These are phyloP conservation scores for Cunninghamia lanceolata DNA, from an alignment of 75 land plant species.

Conservation along the genomic window DNA sequence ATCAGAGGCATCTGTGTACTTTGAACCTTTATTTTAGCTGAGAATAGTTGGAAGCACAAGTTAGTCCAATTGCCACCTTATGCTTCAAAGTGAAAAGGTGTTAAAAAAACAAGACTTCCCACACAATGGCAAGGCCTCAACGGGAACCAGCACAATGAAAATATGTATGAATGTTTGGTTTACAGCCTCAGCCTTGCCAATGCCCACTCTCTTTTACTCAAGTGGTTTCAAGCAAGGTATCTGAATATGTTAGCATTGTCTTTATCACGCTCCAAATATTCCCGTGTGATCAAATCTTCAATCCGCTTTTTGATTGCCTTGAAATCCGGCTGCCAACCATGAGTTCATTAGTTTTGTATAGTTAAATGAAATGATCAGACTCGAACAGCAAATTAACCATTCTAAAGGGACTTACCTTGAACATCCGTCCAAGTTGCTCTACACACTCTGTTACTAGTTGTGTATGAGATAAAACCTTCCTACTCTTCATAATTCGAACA, in stretches of 20 bases:
- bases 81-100: not conserved
- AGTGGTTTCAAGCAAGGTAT: slow-evolving; percentile 61
- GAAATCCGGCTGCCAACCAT: slow-evolving; percentile 70
- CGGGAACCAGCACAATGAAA: too few species aligned
- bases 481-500: slow-evolving; percentile 94
- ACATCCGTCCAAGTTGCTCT: slow-evolving; percentile 89
- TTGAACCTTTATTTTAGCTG: not conserved
- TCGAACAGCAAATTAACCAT: not conserved
- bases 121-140: not conserved
- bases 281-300: slow-evolving; percentile 84
- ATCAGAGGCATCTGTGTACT: too few species aligned
- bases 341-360: not conserved
- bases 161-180: too few species aligned
- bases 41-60: not conserved
- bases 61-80: not conserved
- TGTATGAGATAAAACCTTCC: slow-evolving; percentile 73
- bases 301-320: slow-evolving; percentile 90
- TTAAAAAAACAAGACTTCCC: not conserved
- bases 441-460: slow-evolving; percentile 90
- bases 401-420: slow-evolving; percentile 52
- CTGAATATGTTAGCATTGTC: slow-evolving; percentile 76
- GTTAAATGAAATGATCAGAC: not conserved
- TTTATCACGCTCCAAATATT: slow-evolving; percentile 82
- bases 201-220: not conserved
- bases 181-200: not conserved